Evolutionary conservation across 768 basidiomycete genomes (phyloP).

Genomic region (Termitomyces sp.): DNA sequence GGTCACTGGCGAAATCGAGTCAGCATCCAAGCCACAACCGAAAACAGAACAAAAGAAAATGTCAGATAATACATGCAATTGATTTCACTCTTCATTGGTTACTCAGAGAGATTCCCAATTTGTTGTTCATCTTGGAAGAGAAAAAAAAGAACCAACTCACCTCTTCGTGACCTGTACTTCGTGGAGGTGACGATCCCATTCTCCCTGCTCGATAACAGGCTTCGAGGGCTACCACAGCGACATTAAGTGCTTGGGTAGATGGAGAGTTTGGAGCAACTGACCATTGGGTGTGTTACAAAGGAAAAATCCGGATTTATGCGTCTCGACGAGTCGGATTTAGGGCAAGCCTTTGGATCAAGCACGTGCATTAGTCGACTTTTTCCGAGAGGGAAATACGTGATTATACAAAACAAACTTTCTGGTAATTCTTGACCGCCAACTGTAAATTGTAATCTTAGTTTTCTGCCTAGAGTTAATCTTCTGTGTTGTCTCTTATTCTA

Average conservation of each 20-base stretch:
- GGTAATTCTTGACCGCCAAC: too few relatives aligned
- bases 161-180: slow-evolving; percentile 83
- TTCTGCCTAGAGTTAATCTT: too few relatives aligned
- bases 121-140: slow-evolving; percentile 58
- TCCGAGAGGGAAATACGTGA: too few relatives aligned
- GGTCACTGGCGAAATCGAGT: slow-evolving; percentile 57
- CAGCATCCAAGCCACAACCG: slow-evolving; percentile 19
- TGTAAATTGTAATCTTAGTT: too few relatives aligned
- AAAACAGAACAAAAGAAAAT: slow-evolving; percentile 23
- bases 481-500: too few relatives aligned
- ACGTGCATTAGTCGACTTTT: slow-evolving; percentile 29
- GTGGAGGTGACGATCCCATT: slow-evolving; percentile 83
- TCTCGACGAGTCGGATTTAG: slow-evolving; percentile 24
- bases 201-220: slow-evolving; percentile 64
- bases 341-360: slow-evolving; percentile 23
- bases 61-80: slow-evolving; percentile 92
- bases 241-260: slow-evolving; percentile 6
- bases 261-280: slow-evolving; percentile 20
- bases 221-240: slow-evolving; percentile 41
- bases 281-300: slow-evolving; percentile 29
- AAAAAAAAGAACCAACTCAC: slow-evolving; percentile 55
- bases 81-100: slow-evolving; percentile 57
- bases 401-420: too few relatives aligned
- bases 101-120: slow-evolving; percentile 99
- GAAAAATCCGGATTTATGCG: slow-evolving; percentile 28